Conservation (phyloP, 108 stramenopile genomes). For the Aurantiochytrium sp. region DNA sequence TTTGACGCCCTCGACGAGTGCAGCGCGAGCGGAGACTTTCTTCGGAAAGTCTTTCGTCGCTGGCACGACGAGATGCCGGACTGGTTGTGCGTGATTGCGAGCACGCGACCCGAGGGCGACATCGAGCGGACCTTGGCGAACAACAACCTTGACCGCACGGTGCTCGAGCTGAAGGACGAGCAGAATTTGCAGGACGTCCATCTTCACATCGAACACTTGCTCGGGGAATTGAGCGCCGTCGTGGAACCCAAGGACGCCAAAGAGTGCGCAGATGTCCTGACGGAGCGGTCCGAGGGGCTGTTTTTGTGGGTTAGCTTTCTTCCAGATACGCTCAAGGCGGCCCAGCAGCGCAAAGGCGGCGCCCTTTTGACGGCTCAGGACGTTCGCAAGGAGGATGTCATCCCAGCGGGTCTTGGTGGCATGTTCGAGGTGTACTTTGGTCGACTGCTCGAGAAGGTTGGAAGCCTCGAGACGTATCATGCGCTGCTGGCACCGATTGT, state of each 20-base stretch:
- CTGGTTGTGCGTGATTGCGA: neutral
- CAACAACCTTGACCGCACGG: neutral
- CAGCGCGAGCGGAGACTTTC: neutral
- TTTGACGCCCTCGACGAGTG: neutral
- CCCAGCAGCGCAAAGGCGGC: neutral
- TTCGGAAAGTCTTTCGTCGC: neutral
- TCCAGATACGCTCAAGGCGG: neutral
- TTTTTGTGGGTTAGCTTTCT: neutral
- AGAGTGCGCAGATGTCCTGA: neutral
- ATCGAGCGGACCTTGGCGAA: neutral
- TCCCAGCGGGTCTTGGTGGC: neutral
- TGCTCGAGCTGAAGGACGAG: neutral
- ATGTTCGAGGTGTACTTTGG: neutral
- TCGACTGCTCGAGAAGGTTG: neutral
- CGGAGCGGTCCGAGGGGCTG: neutral
- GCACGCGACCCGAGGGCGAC: neutral
- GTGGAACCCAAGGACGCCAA: neutral
- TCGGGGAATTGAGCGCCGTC: neutral
- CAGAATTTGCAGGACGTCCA: neutral
- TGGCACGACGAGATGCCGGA: neutral
- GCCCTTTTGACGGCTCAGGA: neutral
- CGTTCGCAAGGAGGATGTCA: neutral
- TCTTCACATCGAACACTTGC: neutral
- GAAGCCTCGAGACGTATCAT: neutral
- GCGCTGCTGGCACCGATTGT: neutral